These are phyloP conservation scores for Colletotrichum viniferum DNA, from an alignment of 2,329 filamentous ascomycete genomes.

Conservation along the genomic window DNA sequence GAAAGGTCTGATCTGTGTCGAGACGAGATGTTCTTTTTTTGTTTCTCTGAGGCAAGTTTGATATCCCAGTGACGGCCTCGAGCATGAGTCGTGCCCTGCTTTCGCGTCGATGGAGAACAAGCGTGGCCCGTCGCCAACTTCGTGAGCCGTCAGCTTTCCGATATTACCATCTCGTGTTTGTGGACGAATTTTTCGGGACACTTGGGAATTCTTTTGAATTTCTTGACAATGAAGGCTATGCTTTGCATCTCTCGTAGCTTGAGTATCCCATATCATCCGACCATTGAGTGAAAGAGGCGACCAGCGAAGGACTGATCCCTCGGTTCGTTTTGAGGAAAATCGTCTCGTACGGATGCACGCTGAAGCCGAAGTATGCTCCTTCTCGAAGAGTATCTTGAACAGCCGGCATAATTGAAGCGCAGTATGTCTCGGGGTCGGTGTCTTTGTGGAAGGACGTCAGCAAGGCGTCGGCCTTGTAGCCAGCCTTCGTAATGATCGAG, in stretches of 20 bases:
- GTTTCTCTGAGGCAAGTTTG: no score
- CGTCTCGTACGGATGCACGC: conserved; percentile 41
- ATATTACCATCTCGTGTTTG: no score
- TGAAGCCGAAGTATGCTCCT: conserved; percentile 34
- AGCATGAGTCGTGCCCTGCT: no score
- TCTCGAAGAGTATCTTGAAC: conserved; percentile 27
- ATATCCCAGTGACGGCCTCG: no score
- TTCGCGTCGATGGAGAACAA: no score
- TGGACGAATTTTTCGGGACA: no score
- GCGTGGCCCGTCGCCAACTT: no score
- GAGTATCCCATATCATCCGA: not conserved
- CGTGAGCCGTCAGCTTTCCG: no score
- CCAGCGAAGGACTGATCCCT: conserved; percentile 28
- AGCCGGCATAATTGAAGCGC: conserved; percentile 15
- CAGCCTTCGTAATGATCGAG: conserved; percentile 27
- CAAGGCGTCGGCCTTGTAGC: conserved; percentile 37
- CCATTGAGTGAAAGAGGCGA: conserved; percentile 33
- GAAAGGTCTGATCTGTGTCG: no score
- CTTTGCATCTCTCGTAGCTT: not conserved
- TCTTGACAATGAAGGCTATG: not conserved
- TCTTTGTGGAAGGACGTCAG: conserved; percentile 32
- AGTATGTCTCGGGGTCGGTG: not conserved
- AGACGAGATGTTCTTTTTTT: no score
- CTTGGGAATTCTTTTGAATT: no score
- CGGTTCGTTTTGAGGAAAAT: conserved; percentile 39